Evolutionary conservation across 805 yeast species (phyloP), one percentile per base, ranked within the genome.

Genomic region (Dipodascopsis uninucleata): DNA sequence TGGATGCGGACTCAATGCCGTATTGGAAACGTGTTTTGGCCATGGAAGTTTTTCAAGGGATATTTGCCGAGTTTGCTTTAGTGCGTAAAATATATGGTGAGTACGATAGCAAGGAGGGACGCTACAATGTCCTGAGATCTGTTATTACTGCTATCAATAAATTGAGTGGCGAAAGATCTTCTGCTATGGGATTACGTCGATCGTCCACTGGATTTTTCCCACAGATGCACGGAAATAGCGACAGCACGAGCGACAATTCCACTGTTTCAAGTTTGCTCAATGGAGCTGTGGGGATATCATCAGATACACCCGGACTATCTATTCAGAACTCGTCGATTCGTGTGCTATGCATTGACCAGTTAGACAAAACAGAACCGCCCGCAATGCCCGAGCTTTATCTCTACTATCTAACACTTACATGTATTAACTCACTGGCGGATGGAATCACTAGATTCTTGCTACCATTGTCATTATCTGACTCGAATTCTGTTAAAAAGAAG

Each of bases 311-410:
- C 2, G 55, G 53, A 1, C 21, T 50, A 24, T 48, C 53, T 12
- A 34, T 43, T 18, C 55, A 47, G 28, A 36, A 48, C 9, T 50
- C 55, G 9, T 48, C 55, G 2, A 49, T 50, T 4, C 41, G 55
- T 53, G 70, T 81, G 0, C 67, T 79, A 10, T 74, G 79, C 45
- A 69, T 89, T 24, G 96, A 90, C 44, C 75, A 81, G 41, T 70
- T 93, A 20, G 97, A 90, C 60, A 88, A 88, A 58, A 56, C 68
- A 0, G 94, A 85, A 22, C 81, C 96, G 0, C 96, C 96, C 0
- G 58, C 69, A 1, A 66, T 73, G 1, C 85, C 93, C 1, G 69
- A 69, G 4, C 74, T 82, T 0, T 89, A 93, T 47, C 62, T 78
- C 1, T 67, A 77, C 39, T 76, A 70, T 60, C 69, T 90, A 26